phyloP scores from a whole-genome alignment of 345 rosid species.

The Gossypium herbaceum region DNA sequence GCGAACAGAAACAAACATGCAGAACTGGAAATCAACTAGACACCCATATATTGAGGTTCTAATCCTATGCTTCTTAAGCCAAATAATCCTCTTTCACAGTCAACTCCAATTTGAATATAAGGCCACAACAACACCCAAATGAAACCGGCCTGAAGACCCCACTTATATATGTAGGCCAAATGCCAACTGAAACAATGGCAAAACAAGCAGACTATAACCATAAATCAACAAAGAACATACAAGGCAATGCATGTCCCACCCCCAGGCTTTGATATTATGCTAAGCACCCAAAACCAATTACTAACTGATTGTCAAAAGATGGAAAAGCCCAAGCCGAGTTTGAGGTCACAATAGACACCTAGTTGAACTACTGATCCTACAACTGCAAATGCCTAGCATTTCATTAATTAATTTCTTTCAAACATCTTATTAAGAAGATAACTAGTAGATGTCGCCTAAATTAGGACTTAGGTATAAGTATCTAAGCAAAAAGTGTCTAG shows the following conservation, averaged over 20 bases:
- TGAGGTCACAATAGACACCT: neutral
- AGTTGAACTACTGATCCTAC: too few relatives aligned
- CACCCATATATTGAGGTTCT: neutral
- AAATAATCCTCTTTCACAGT: too few relatives aligned
- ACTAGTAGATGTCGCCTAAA: too few relatives aligned
- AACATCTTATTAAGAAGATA: too few relatives aligned
- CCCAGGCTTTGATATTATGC: neutral
- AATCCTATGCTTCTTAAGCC: neutral
- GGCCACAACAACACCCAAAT: too few relatives aligned
- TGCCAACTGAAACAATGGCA: neutral
- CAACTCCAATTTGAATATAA: too few relatives aligned
- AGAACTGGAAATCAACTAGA: neutral
- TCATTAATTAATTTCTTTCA: too few relatives aligned
- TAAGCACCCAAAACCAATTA: neutral
- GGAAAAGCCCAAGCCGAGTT: neutral
- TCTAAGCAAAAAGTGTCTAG: too few relatives aligned
- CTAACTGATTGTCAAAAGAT: neutral
- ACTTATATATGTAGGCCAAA: neutral
- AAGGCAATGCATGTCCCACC: too few relatives aligned
- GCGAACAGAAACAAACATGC: neutral
- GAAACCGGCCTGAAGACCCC: too few relatives aligned
- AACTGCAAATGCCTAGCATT: too few relatives aligned
- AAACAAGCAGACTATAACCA: neutral
- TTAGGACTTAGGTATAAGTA: too few relatives aligned
- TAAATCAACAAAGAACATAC: neutral